These are phyloP conservation scores for Trichoderma pleuroti DNA, from an alignment of 2,329 filamentous ascomycete genomes.

Conservation along the genomic window DNA sequence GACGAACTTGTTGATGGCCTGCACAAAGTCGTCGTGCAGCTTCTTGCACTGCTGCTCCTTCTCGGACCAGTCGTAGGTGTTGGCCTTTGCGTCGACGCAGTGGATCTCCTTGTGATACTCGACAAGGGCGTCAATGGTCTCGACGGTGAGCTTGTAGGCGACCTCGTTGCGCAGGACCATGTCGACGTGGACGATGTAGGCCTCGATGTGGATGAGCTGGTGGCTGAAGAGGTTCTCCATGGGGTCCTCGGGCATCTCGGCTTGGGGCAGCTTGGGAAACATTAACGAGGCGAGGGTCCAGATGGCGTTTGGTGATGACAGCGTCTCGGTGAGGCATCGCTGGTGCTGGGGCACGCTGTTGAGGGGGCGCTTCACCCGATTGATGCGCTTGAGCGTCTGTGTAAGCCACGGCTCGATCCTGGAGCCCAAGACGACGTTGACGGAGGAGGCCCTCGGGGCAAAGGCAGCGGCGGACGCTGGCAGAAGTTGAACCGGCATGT, in stretches of 20 bases:
- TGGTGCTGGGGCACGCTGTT: constrained; percentile 97
- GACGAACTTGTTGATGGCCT: constrained; percentile 96
- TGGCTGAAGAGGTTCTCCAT: constrained; percentile 89
- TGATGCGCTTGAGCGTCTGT: constrained; percentile 93
- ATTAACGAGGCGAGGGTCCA: constrained; percentile 94
- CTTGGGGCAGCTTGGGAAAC: constrained; percentile 82
- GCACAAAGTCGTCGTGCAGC: constrained; percentile 92
- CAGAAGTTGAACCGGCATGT: constrained; percentile 87
- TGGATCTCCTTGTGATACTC: constrained; percentile 97
- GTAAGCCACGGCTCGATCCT: constrained; percentile 97
- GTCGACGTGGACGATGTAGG: constrained; percentile 98
- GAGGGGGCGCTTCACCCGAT: constrained; percentile 91
- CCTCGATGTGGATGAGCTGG: constrained; percentile 88
- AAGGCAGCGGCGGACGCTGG: constrained; percentile 96
- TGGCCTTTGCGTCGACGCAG: constrained; percentile 83
- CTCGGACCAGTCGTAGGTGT: constrained; percentile 91
- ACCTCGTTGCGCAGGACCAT: constrained; percentile 98
- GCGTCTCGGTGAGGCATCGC: constrained; percentile 88
- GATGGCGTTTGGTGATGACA: constrained; percentile 85
- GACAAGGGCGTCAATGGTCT: constrained; percentile 88
- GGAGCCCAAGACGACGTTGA: constrained; percentile 88
- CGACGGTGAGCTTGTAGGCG: constrained; percentile 92
- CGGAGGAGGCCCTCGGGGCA: constrained; percentile 81
- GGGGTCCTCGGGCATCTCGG: constrained; percentile 78
- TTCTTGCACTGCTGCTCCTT: constrained; percentile 97